Evolutionary conservation across 192 early-diverging fungal species (phyloP).

Genomic region (Backusella morwellensis): DNA sequence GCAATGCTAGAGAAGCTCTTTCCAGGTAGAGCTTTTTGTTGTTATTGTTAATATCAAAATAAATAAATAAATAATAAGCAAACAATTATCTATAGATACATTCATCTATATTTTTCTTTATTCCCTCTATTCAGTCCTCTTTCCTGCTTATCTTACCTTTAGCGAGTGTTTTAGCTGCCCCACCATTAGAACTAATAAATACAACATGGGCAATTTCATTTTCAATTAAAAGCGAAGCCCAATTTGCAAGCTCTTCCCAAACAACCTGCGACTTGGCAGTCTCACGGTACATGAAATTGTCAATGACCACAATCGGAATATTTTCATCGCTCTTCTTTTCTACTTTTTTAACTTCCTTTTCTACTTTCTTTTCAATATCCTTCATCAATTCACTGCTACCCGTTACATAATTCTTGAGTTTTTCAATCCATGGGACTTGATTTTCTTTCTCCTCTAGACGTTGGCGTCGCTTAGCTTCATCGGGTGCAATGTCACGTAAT

Average conservation of each 20-base stretch:
- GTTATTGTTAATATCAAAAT: neutral
- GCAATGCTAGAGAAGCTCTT: conserved; percentile 66
- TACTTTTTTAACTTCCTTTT: conserved; percentile 29
- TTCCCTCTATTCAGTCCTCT: neutral
- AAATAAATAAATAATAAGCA: neutral
- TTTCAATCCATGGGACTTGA: neutral
- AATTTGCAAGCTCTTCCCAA: conserved; percentile 77
- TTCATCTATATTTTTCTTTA: neutral
- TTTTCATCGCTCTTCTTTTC: conserved; percentile 42
- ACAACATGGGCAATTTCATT: conserved; percentile 91
- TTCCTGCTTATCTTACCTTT: conserved; percentile 49
- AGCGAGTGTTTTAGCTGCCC: conserved; percentile 63
- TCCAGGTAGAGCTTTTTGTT: conserved; percentile 57
- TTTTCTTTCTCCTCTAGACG: conserved; percentile 12
- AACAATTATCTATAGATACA: neutral
- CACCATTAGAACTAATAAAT: conserved; percentile 76
- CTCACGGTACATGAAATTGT: conserved; percentile 79
- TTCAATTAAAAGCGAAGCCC: conserved; percentile 81
- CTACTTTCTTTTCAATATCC: conserved; percentile 10
- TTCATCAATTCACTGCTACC: neutral
- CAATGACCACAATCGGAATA: conserved; percentile 90
- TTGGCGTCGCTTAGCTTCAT: neutral
- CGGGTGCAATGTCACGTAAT: conserved; percentile 56
- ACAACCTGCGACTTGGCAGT: conserved; percentile 56
- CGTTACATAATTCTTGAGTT: neutral